These are phyloP conservation scores for Zymoseptoria brevis DNA, from an alignment of 2,329 filamentous ascomycete genomes.

Conservation along the genomic window DNA sequence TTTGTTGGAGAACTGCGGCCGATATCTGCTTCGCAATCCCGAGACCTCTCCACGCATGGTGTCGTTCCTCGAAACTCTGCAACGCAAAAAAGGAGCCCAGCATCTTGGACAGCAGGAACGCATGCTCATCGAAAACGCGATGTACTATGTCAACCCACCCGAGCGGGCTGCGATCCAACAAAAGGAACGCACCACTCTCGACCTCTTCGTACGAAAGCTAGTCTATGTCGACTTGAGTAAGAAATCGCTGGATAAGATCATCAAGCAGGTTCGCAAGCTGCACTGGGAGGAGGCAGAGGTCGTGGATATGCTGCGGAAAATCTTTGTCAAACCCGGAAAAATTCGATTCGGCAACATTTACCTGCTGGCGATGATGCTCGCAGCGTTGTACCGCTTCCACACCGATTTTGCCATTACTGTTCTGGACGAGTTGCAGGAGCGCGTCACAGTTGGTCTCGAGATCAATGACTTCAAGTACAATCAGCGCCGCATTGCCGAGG, in stretches of 20 bases:
- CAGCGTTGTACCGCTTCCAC: conserved; percentile 84
- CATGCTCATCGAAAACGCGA: conserved; percentile 96
- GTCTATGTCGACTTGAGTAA: conserved; percentile 92
- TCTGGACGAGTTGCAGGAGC: conserved; percentile 85
- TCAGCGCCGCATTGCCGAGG: conserved; percentile 86
- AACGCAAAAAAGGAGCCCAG: conserved; percentile 91
- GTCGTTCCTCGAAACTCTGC: conserved; percentile 87
- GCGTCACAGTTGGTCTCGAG: conserved; percentile 79
- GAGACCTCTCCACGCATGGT: conserved; percentile 90
- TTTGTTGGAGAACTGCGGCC: conserved; percentile 88
- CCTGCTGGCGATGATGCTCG: conserved; percentile 79
- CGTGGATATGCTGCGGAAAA: conserved; percentile 70
- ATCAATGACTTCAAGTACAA: conserved; percentile 97
- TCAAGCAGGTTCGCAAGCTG: conserved; percentile 88
- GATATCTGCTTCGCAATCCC: conserved; percentile 84
- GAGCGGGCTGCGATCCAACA: conserved; percentile 90
- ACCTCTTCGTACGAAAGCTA: conserved; percentile 85
- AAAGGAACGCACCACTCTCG: conserved; percentile 89
- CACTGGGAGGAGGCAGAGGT: conserved; percentile 96
- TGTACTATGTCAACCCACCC: conserved; percentile 96
- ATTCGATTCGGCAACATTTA: conserved; percentile 97
- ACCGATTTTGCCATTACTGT: conserved; percentile 84
- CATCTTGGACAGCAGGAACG: conserved; percentile 92
- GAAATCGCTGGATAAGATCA: conserved; percentile 83
- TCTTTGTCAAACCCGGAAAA: conserved; percentile 93